A percentile compares a stretch with the other conserved stretches of the same genome.
Conservation (phyloP, 2,329 filamentous ascomycete species). For the Neonectria neomacrospora region DNA sequence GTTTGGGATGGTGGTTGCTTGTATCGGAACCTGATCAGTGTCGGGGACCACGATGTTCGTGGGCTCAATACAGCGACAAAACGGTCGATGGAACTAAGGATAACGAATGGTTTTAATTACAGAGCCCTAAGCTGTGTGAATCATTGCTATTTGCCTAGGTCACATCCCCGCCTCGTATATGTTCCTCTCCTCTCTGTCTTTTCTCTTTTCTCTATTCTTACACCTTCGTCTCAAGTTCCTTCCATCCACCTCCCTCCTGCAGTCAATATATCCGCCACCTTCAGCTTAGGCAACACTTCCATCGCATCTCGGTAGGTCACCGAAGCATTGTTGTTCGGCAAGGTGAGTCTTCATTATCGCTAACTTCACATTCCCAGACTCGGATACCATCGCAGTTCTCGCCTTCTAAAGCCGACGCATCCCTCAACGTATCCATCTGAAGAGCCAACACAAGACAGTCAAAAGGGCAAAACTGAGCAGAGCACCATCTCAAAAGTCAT, state of each 20-base stretch:
- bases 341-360: background rate
- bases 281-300: background rate
- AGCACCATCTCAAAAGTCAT: background rate
- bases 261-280: background rate
- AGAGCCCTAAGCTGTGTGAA: background rate
- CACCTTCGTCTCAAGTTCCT: background rate
- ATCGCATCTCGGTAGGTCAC: background rate
- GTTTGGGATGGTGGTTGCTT: no score
- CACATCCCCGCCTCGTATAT: background rate
- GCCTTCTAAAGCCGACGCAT: background rate
- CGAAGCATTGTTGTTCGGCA: background rate
- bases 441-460: background rate
- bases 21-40: no score
- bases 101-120: background rate
- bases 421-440: background rate
- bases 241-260: background rate
- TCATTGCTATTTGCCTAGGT: background rate
- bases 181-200: background rate
- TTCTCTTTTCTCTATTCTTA: background rate
- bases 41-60: background rate
- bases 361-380: background rate
- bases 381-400: background rate
- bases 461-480: no score
- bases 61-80: background rate
- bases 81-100: background rate